These are phyloP conservation scores for Russula olivacea DNA, from an alignment of 768 basidiomycete species.

Conservation along the genomic window DNA sequence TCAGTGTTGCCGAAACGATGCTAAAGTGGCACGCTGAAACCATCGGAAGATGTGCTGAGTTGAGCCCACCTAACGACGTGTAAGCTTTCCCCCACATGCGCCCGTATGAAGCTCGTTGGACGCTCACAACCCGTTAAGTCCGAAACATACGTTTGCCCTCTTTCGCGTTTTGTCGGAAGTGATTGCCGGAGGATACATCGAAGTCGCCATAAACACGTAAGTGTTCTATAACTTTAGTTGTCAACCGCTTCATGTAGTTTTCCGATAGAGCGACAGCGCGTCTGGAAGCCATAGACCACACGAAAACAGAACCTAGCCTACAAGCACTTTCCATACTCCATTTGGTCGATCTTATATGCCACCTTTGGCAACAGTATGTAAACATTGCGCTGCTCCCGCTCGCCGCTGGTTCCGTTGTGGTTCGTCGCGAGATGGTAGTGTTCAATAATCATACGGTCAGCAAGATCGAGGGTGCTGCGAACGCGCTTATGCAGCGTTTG, in stretches of 20 bases:
- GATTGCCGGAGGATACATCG: slow-evolving; percentile 77
- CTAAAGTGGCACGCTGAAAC: slow-evolving; percentile 98
- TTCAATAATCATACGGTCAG: slow-evolving; percentile 87
- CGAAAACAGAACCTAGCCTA: slow-evolving; percentile 75
- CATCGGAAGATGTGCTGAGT: slow-evolving; percentile 87
- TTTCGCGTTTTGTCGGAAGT: slow-evolving; percentile 82
- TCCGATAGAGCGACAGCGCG: slow-evolving; percentile 56
- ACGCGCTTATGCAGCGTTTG: slow-evolving; percentile 70
- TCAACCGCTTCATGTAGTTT: background rate
- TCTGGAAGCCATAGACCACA: slow-evolving; percentile 60
- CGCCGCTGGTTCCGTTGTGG: slow-evolving; percentile 76
- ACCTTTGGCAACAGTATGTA: slow-evolving; percentile 96
- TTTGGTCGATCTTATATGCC: slow-evolving; percentile 79
- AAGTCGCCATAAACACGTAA: slow-evolving; percentile 88
- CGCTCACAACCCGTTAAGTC: slow-evolving; percentile 45
- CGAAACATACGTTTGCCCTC: slow-evolving; percentile 82
- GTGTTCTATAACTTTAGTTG: slow-evolving; percentile 29
- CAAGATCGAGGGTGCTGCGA: slow-evolving; percentile 77
- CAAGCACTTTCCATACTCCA: slow-evolving; percentile 59
- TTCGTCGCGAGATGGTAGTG: slow-evolving; percentile 85
- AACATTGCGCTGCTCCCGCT: slow-evolving; percentile 86
- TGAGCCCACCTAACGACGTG: slow-evolving; percentile 80
- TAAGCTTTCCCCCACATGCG: slow-evolving; percentile 38
- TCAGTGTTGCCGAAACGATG: slow-evolving; percentile 83
- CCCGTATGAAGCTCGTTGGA: background rate